These are phyloP conservation scores for Aspergillus carbonarius DNA, from an alignment of 2,329 filamentous ascomycete species.

Conservation along the genomic window DNA sequence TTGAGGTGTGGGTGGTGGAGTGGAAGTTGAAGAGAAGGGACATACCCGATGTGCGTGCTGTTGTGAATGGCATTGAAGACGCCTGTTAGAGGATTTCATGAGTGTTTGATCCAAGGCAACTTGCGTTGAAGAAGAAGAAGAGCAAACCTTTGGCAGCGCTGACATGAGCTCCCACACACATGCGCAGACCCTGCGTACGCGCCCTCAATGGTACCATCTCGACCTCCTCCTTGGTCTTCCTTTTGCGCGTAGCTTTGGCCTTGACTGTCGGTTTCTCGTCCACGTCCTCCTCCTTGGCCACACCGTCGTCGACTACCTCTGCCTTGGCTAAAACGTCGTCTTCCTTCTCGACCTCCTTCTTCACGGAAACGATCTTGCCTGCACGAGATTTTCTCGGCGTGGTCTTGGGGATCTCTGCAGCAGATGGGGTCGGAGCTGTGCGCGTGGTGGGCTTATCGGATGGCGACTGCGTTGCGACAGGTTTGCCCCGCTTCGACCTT, in stretches of 20 bases:
- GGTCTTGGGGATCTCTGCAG: slow-evolving; percentile 15
- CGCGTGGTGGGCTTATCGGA: not conserved
- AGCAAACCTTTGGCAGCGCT: slow-evolving; percentile 76
- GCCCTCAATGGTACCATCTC: slow-evolving; percentile 63
- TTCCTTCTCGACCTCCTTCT: slow-evolving; percentile 19
- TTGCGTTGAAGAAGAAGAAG: not conserved
- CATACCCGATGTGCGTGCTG: slow-evolving; percentile 68
- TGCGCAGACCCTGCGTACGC: slow-evolving; percentile 69
- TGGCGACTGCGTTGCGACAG: slow-evolving; percentile 2
- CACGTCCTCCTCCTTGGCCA: slow-evolving; percentile 20
- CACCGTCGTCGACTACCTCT: slow-evolving; percentile 2
- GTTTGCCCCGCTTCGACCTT: slow-evolving; percentile 32
- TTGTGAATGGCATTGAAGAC: slow-evolving; percentile 87
- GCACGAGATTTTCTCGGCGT: not conserved
- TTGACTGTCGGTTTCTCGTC: slow-evolving; percentile 49
- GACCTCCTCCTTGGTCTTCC: slow-evolving; percentile 56
- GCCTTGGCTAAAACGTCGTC: slow-evolving; percentile 3
- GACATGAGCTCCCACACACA: slow-evolving; percentile 91
- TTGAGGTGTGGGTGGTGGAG: not conserved
- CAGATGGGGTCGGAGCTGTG: not conserved
- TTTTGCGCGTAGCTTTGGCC: slow-evolving; percentile 40
- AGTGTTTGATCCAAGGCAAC: slow-evolving; percentile 11
- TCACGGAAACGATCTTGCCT: slow-evolving; percentile 3
- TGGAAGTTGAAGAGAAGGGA: not conserved
- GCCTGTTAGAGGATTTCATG: slow-evolving; percentile 50